Percentiles rank a stretch among this genome's conserved stretches.
Evolutionary conservation across 2,329 filamentous ascomycete species (phyloP).

Genomic region (Aureobasidium musti): DNA sequence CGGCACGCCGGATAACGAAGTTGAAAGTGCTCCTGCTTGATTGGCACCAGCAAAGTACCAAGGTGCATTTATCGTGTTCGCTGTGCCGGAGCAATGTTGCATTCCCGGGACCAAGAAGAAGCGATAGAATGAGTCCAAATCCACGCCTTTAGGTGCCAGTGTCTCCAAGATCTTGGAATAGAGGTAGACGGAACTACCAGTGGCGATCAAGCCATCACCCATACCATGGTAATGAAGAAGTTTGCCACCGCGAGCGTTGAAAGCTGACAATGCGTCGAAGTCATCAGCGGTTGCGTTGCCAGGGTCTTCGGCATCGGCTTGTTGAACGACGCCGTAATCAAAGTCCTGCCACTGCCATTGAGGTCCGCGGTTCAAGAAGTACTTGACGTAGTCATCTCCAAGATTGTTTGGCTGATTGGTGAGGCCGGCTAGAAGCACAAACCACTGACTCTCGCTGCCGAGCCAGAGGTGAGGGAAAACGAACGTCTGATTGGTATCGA

Average conservation of each 20-base stretch:
- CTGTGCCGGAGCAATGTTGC: conserved; percentile 44
- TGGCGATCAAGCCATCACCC: conserved; percentile 51
- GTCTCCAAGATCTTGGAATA: conserved; percentile 50
- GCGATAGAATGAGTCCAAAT: conserved; percentile 47
- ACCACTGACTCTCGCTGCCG: conserved; percentile 45
- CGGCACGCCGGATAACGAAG: conserved; percentile 37
- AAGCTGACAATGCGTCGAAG: conserved; percentile 50
- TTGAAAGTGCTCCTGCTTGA: conserved; percentile 34
- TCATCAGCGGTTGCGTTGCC: conserved; percentile 54
- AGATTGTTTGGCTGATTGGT: conserved; percentile 41
- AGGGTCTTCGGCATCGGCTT: conserved; percentile 48
- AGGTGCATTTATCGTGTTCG: conserved; percentile 42
- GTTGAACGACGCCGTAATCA: conserved; percentile 44
- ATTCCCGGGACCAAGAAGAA: conserved; percentile 51
- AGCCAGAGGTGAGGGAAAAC: conserved; percentile 46
- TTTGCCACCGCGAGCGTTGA: conserved; percentile 48
- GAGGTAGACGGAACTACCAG: conserved; percentile 55
- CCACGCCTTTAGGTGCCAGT: conserved; percentile 41
- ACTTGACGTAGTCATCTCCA: conserved; percentile 45
- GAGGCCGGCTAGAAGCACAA: conserved; percentile 41
- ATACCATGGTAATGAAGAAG: conserved; percentile 50
- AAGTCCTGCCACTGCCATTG: conserved; percentile 46
- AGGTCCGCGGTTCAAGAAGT: conserved; percentile 47
- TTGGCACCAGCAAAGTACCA: conserved; percentile 51
- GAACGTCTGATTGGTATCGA: conserved; percentile 47